Conservation (phyloP, 441 rosid genomes). For the Manihot esculenta region DNA sequence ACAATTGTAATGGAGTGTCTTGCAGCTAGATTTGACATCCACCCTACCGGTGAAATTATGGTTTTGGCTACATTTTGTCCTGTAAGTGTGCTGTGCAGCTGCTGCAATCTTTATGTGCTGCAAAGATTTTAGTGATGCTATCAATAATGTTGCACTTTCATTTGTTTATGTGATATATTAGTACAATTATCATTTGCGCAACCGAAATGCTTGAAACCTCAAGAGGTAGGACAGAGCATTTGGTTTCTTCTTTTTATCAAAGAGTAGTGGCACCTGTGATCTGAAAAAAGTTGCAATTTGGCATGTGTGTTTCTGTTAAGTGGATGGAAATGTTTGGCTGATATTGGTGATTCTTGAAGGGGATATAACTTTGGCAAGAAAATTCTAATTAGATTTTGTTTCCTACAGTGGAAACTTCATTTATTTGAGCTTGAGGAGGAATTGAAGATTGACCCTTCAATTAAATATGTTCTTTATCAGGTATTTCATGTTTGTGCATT, state of each 20-base stretch:
- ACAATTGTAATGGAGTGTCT: slow-evolving; percentile 76
- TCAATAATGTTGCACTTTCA: background rate
- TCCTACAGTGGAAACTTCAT: slow-evolving; percentile 90
- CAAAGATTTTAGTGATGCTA: no score
- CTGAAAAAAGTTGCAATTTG: background rate
- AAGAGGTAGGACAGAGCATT: no score
- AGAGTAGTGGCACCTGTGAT: background rate
- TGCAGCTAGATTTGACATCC: slow-evolving; percentile 53
- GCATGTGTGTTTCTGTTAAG: background rate
- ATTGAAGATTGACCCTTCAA: slow-evolving; percentile 66
- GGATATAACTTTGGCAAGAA: background rate
- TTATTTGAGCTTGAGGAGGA: slow-evolving; percentile 90
- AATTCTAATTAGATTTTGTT: slow-evolving; percentile 22
- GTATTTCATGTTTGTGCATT: slow-evolving; percentile 22
- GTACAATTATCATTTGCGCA: background rate
- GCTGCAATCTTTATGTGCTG: no score
- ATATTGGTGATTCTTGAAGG: background rate
- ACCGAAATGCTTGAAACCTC: background rate
- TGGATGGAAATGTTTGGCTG: background rate
- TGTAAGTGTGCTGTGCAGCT: slow-evolving; percentile 41
- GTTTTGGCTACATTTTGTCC: slow-evolving; percentile 70
- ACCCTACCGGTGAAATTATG: slow-evolving; percentile 86
- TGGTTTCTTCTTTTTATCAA: no score
- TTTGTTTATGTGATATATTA: background rate
- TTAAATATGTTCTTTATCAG: slow-evolving; percentile 86